Percentiles rank a stretch among this genome's conserved stretches.
These are phyloP conservation scores for Kodamaea sp. DNA, from an alignment of 1,139 yeast genomes.

Conservation along the genomic window DNA sequence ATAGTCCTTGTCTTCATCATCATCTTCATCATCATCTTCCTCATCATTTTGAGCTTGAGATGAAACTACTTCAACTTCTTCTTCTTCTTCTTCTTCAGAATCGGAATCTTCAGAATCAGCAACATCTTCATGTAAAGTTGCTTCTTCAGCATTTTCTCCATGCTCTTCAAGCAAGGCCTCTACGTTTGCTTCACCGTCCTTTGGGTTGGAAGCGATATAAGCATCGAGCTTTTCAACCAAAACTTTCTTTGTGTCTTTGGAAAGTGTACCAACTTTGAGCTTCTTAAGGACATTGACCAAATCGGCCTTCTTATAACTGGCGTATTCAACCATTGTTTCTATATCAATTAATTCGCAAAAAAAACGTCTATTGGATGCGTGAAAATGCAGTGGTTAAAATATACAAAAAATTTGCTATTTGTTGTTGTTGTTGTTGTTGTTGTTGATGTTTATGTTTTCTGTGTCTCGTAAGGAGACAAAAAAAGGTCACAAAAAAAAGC, in stretches of 20 bases:
- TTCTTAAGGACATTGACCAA: slow-evolving; percentile 33
- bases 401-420: background rate
- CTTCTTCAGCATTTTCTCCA: slow-evolving; percentile 15
- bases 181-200: slow-evolving; percentile 31
- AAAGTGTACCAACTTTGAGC: slow-evolving; percentile 31
- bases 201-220: slow-evolving; percentile 34
- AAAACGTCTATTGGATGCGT: too few relatives aligned
- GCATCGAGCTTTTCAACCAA: slow-evolving; percentile 41
- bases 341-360: background rate
- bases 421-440: background rate
- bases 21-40: slow-evolving; percentile 21
- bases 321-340: slow-evolving; percentile 26
- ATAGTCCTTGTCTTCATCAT: slow-evolving; percentile 21
- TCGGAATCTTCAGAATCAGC: slow-evolving; percentile 20
- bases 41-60: slow-evolving; percentile 20
- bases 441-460: slow-evolving; percentile 1
- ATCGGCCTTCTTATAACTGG: slow-evolving; percentile 37
- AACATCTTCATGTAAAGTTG: slow-evolving; percentile 19
- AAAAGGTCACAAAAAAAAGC: background rate
- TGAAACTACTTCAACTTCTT: slow-evolving; percentile 9
- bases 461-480: background rate
- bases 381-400: too few relatives aligned
- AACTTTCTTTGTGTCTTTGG: slow-evolving; percentile 43
- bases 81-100: slow-evolving; percentile 20
- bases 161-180: slow-evolving; percentile 13